Percentiles rank a stretch among this genome's conserved stretches.
These are phyloP conservation scores for Suhomyces sp. DNA, from an alignment of 805 yeast species.

Conservation along the genomic window DNA sequence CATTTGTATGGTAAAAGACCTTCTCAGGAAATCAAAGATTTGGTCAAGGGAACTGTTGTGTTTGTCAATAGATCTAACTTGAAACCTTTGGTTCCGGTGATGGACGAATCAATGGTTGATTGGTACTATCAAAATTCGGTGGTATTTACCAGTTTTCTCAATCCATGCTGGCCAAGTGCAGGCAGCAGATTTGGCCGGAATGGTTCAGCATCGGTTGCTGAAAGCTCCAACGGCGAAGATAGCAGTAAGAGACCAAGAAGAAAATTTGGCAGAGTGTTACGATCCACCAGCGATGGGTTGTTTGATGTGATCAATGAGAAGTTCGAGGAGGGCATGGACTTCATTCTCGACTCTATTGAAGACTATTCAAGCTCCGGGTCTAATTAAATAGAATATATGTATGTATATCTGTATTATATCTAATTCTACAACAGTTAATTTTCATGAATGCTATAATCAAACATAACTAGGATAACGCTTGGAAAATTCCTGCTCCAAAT, in stretches of 20 bases:
- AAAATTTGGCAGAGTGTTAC: slow-evolving; percentile 85
- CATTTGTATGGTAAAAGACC: slow-evolving; percentile 83
- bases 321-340: slow-evolving; percentile 82
- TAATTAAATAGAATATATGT: not conserved
- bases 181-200: slow-evolving; percentile 26
- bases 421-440: not conserved
- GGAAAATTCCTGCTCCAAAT: slow-evolving; percentile 54
- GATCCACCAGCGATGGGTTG: slow-evolving; percentile 68
- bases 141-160: slow-evolving; percentile 70
- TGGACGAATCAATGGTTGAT: slow-evolving; percentile 86
- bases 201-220: slow-evolving; percentile 11
- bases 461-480: slow-evolving; percentile 61
- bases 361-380: slow-evolving; percentile 30
- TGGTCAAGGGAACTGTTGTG: slow-evolving; percentile 66
- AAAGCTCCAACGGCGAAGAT: slow-evolving; percentile 24
- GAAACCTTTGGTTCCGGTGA: slow-evolving; percentile 76
- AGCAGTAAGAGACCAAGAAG: slow-evolving; percentile 71
- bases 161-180: slow-evolving; percentile 71
- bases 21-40: slow-evolving; percentile 48
- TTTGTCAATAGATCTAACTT: slow-evolving; percentile 68
- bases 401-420: not conserved
- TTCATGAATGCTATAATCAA: slow-evolving; percentile 15
- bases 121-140: slow-evolving; percentile 89
- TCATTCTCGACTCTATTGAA: slow-evolving; percentile 74
- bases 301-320: slow-evolving; percentile 76